Evolutionary conservation across 768 basidiomycete species (phyloP).

Genomic region (Neoboletus subvelutipes): DNA sequence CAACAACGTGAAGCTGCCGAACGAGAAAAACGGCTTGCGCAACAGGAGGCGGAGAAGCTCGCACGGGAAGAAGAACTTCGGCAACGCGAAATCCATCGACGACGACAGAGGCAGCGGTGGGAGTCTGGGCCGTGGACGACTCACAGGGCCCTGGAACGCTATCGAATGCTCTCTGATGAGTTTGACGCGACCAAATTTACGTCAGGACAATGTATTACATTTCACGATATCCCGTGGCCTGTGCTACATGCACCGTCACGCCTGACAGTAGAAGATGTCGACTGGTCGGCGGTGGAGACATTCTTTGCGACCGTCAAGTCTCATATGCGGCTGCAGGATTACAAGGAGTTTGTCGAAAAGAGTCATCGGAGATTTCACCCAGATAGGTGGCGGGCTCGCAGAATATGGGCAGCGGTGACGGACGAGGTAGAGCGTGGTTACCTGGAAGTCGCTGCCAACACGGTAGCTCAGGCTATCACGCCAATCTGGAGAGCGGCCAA

Average conservation of each 20-base stretch:
- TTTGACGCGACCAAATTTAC: slow-evolving; percentile 66
- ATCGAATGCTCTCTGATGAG: slow-evolving; percentile 53
- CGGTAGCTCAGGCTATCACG: slow-evolving; percentile 71
- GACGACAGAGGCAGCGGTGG: slow-evolving; percentile 55
- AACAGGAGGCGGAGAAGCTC: slow-evolving; percentile 31
- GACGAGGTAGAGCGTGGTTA: slow-evolving; percentile 59
- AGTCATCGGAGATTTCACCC: slow-evolving; percentile 78
- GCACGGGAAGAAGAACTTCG: slow-evolving; percentile 36
- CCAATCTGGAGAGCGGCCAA: slow-evolving; percentile 58
- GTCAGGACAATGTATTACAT: slow-evolving; percentile 49
- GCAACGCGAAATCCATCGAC: slow-evolving; percentile 41
- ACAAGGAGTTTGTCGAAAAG: slow-evolving; percentile 62
- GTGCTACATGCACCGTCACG: slow-evolving; percentile 52
- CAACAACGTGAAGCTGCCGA: slow-evolving; percentile 28
- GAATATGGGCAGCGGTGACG: slow-evolving; percentile 54
- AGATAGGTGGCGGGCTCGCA: slow-evolving; percentile 73
- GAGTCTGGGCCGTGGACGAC: slow-evolving; percentile 60
- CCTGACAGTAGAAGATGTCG: slow-evolving; percentile 63
- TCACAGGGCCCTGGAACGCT: slow-evolving; percentile 69
- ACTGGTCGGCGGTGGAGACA: slow-evolving; percentile 66
- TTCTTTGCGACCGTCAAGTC: slow-evolving; percentile 60
- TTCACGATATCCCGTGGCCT: slow-evolving; percentile 76
- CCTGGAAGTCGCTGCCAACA: slow-evolving; percentile 70
- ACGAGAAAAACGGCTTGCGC: slow-evolving; percentile 21
- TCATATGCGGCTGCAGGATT: slow-evolving; percentile 60